Base-by-base conservation (phyloP, 306 rosid genomes). In the Urtica urens region DNA sequence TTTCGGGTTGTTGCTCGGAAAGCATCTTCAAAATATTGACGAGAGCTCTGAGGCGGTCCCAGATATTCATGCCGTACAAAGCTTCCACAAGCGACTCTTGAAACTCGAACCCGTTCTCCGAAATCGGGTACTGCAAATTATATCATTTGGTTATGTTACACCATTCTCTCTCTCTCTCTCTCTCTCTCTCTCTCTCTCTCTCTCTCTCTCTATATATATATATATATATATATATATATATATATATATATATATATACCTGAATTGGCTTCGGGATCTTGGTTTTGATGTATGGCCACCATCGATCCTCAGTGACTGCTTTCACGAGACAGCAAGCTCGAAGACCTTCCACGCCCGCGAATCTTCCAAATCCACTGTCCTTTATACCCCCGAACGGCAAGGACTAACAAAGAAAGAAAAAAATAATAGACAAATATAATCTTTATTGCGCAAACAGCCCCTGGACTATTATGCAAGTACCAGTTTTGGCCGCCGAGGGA, bases 271-370 rank as follows among this genome's bases (percentile, higher is more conserved):
- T 85, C 5, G 94, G 99, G 62, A 85, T 73, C 69, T 62, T 69
- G 18, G 94, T 85, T 66, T 81, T 80, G 50, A 90, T 53, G 58
- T 63, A 65, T 7, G 94, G 92, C 95, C 99, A 90, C 92, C 92
- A 85, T 64, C 95, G 73, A 69, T 90, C 94, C 77, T 90, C 99
- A 6, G 75, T 94, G 18, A 90, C 95, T 65, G 99, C 64, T 73
- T 85, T 85, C 53, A 82, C 87, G 22, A 85, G 87, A 75, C 99
- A 90, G 65, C 99, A 90, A 10, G 94, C 99, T 43, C 99, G 81
- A 74, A 90, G 55, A 50, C 99, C 99, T 71, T 90, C 95, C 3
- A 69, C 68, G 21, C 99, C 99, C 62, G 78, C 93, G 23, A 90
- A 85, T 67, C 99, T 74, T 54, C 99, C 99, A 68, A 90, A 90